phyloP scores from a whole-genome alignment of 371 early-diverging fungal species.

The Phascolomyces articulosus region DNA sequence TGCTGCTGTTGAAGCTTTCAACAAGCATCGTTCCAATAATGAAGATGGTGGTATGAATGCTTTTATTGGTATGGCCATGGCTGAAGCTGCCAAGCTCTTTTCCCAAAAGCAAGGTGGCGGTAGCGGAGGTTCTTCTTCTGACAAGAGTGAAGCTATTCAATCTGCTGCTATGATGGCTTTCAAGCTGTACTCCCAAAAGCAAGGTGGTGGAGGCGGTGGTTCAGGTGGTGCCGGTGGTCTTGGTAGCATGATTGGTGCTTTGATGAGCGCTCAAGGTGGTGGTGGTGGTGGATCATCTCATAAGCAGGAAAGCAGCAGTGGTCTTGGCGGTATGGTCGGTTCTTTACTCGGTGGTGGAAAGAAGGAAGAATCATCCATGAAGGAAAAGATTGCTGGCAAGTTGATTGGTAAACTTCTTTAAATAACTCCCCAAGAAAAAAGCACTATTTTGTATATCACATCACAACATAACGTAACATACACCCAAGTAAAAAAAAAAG shows the following conservation, averaged over 20 bases:
- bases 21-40: conserved; percentile 29
- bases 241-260: conserved; percentile 30
- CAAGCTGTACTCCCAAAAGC: conserved; percentile 52
- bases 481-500: neutral
- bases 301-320: conserved; percentile 15
- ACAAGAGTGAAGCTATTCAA: conserved; percentile 42
- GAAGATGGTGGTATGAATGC: conserved; percentile 40
- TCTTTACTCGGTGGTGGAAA: conserved; percentile 26
- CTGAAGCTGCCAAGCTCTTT: conserved; percentile 50
- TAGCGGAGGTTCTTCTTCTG: conserved; percentile 9
- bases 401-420: conserved; percentile 15
- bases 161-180: conserved; percentile 55
- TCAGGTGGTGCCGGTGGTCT: conserved; percentile 23
- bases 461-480: too few relatives aligned
- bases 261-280: conserved; percentile 30
- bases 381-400: conserved; percentile 5
- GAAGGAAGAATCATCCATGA: conserved; percentile 18
- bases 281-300: too few relatives aligned
- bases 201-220: conserved; percentile 25
- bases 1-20: conserved; percentile 54
- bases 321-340: conserved; percentile 36
- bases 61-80: conserved; percentile 57
- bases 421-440: neutral
- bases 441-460: neutral
- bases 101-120: conserved; percentile 24